These are phyloP conservation scores for Daedaleopsis sinensis DNA, from an alignment of 768 basidiomycete species.

Conservation along the genomic window DNA sequence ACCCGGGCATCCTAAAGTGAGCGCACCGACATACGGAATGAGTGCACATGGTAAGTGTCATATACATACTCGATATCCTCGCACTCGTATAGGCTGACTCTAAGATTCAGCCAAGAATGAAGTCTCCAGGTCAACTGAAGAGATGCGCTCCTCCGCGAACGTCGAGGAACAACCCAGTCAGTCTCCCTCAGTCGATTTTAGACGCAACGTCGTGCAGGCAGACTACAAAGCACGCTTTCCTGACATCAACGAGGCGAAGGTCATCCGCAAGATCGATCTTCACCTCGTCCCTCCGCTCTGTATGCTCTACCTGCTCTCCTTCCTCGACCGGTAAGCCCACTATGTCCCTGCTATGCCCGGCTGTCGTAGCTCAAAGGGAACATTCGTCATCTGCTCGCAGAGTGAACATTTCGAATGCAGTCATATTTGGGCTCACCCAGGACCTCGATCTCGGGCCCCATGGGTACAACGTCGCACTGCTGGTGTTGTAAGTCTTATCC, in stretches of 20 bases:
- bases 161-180: neutral
- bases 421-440: constrained; percentile 32
- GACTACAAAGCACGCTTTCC: constrained; percentile 24
- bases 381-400: constrained; percentile 7
- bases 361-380: too few species aligned
- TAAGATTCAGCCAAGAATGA: too few species aligned
- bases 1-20: too few species aligned
- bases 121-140: too few species aligned
- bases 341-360: neutral
- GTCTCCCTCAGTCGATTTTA: neutral
- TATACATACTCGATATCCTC: too few species aligned
- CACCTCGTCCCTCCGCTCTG: constrained; percentile 45
- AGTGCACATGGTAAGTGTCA: too few species aligned
- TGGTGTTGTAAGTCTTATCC: constrained; percentile 30
- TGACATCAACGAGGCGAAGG: constrained; percentile 29
- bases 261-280: constrained; percentile 37
- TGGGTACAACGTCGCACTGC: constrained; percentile 33
- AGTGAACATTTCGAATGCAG: constrained; percentile 36
- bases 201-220: constrained; percentile 4
- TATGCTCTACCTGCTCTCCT: constrained; percentile 45
- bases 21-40: too few species aligned
- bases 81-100: too few species aligned
- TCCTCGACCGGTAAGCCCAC: constrained; percentile 40
- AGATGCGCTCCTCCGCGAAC: neutral
- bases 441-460: constrained; percentile 32